phyloP scores from a whole-genome alignment of 2,329 filamentous ascomycete species.

The Graphilbum ipis-grandicollis region DNA sequence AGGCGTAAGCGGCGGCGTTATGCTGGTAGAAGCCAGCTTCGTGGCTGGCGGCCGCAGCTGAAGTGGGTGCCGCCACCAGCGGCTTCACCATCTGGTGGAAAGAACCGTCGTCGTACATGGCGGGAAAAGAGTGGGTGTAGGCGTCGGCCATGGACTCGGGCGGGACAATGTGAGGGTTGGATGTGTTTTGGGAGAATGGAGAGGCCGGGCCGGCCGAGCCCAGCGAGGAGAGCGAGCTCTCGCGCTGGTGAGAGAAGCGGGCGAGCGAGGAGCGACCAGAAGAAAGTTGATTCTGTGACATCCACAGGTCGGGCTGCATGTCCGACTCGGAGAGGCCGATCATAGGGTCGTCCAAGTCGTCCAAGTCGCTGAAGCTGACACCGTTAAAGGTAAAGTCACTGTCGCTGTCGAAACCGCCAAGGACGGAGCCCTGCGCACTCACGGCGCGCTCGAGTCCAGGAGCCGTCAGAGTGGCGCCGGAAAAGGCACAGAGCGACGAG shows the following conservation, averaged over 20 bases:
- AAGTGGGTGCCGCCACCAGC: constrained; percentile 4
- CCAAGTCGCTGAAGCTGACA: too few relatives aligned
- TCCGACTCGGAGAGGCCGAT: constrained; percentile 12
- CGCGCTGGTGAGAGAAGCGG: constrained; percentile 34
- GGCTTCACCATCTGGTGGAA: constrained; percentile 29
- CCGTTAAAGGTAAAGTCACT: constrained; percentile 8
- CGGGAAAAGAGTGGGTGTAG: neutral
- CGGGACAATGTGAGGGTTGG: constrained; percentile 40
- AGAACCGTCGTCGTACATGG: neutral
- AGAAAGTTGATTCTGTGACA: constrained; percentile 11
- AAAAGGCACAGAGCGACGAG: constrained; percentile 15
- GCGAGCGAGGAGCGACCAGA: constrained; percentile 17
- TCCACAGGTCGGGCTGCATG: constrained; percentile 24
- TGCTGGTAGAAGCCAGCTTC: constrained; percentile 20
- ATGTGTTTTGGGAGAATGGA: constrained; percentile 35
- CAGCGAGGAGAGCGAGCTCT: constrained; percentile 43
- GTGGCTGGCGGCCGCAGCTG: constrained; percentile 10
- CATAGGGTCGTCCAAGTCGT: constrained; percentile 7
- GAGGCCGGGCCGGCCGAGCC: constrained; percentile 43
- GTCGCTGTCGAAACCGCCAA: neutral
- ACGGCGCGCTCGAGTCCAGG: neutral
- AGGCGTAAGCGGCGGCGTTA: constrained; percentile 21
- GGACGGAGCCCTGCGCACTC: constrained; percentile 4
- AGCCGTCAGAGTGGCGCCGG: constrained; percentile 16
- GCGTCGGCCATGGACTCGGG: constrained; percentile 21